Percentiles rank a stretch among this genome's conserved stretches.
These are phyloP conservation scores for Skeletonema potamos DNA, from an alignment of 108 stramenopile genomes.

Conservation along the genomic window DNA sequence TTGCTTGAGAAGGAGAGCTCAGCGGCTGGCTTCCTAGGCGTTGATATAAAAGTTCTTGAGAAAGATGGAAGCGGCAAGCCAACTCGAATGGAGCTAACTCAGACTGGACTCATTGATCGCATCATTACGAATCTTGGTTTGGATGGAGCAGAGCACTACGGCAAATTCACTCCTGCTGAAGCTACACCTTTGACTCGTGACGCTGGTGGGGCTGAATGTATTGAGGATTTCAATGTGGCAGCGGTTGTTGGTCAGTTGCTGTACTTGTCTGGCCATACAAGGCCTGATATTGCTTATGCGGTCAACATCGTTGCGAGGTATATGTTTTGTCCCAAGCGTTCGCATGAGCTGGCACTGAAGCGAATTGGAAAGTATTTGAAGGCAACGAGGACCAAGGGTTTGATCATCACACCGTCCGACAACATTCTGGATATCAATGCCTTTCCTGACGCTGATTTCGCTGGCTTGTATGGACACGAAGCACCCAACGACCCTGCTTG, in stretches of 20 bases:
- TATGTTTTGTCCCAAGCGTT: conserved; percentile 21
- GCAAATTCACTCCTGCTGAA: neutral
- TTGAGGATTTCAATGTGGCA: neutral
- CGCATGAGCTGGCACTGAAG: conserved; percentile 42
- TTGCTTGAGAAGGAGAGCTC: conserved; percentile 6
- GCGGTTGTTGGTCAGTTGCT: conserved; percentile 38
- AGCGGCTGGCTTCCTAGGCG: conserved; percentile 16
- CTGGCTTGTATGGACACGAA: conserved; percentile 45
- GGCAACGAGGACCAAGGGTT: conserved; percentile 29
- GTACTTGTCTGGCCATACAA: conserved; percentile 23
- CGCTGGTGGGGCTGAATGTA: neutral
- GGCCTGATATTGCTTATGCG: conserved; percentile 43
- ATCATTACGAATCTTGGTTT: conserved; percentile 53
- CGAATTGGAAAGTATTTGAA: conserved; percentile 40
- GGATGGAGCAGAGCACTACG: neutral
- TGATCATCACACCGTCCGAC: conserved; percentile 19
- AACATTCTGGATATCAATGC: conserved; percentile 22
- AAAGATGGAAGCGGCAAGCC: neutral
- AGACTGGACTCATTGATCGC: conserved; percentile 49
- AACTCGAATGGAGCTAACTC: conserved; percentile 8
- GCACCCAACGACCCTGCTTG: conserved; percentile 35
- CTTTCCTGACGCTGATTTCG: conserved; percentile 52
- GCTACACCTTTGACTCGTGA: neutral
- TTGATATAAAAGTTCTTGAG: neutral
- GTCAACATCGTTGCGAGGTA: conserved; percentile 31